A percentile compares a stretch with the other conserved stretches of the same genome.
These are phyloP conservation scores for Penicillium herquei DNA, from an alignment of 495 filamentous ascomycete genomes.

Conservation along the genomic window DNA sequence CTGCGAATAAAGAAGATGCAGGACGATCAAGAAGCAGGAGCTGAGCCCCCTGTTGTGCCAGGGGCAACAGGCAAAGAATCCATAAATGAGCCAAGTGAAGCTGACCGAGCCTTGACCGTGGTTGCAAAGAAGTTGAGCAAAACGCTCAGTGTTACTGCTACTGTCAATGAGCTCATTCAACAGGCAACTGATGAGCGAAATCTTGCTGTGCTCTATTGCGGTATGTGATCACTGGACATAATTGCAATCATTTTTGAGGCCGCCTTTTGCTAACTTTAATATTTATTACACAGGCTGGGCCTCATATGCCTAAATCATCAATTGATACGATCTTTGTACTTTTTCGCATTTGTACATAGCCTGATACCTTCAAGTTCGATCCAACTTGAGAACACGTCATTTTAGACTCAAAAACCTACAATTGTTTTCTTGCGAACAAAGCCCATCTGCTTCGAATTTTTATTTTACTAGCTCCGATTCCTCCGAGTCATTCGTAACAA, in stretches of 20 bases:
- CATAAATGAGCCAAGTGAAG: conserved; percentile 81
- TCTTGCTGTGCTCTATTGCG: conserved; percentile 85
- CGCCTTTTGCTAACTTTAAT: conserved; percentile 14
- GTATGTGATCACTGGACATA: conserved; percentile 45
- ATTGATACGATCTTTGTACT: too few species aligned
- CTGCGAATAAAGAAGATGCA: conserved; percentile 77
- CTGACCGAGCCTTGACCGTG: conserved; percentile 85
- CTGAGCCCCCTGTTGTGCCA: conserved; percentile 34
- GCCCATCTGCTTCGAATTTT: too few species aligned
- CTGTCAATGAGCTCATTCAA: conserved; percentile 95
- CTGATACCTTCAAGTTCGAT: too few species aligned
- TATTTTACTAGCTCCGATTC: too few species aligned
- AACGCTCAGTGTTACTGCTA: conserved; percentile 88
- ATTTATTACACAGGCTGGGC: conserved; percentile 55
- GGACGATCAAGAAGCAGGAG: conserved; percentile 55
- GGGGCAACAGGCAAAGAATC: conserved; percentile 41
- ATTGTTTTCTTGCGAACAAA: too few species aligned
- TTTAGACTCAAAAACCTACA: too few species aligned
- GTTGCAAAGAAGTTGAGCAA: conserved; percentile 93
- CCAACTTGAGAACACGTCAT: too few species aligned
- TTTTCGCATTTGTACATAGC: too few species aligned
- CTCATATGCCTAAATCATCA: conserved; percentile 53
- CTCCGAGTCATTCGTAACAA: too few species aligned
- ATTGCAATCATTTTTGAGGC: background rate
- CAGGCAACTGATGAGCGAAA: conserved; percentile 92